Base-by-base conservation (phyloP, 495 filamentous ascomycete genomes). In the Lophium mytilinum region DNA sequence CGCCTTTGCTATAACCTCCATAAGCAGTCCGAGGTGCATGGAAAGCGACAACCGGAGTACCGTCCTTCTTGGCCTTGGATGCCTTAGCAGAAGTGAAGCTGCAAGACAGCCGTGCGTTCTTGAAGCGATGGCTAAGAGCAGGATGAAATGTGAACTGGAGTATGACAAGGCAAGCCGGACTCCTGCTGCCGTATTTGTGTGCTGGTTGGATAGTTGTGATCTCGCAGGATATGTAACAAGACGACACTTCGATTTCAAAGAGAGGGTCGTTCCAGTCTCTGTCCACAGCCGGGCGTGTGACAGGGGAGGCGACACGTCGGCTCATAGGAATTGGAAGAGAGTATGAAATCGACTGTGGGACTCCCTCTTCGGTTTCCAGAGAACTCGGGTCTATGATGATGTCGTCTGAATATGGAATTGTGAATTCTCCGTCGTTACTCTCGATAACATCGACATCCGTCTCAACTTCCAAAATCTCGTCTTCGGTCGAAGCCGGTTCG, bases 101-200 rank as follows among this genome's bases (percentile, higher is more conserved):
- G 19, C 45, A 48, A 9, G 45, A 48, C 21, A 48, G 21, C 1
- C 45, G 45, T 30, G 45, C 45, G 21, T 48, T 48, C 45, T 24
- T 48, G 17, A 48, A 48, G 15, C 45, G 15, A 30, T 24, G 45
- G 45, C 45, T 48, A 7, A 48, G 45, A 3, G 45, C 45, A 12
- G 45, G 45, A 34, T 52, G 33, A 34, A 52, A 52, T 9, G 49
- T 37, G 36, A 52, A 52, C 17, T 52, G 36, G 11, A 52, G 49
- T 0, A 52, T 17, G 24, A 37, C 24, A 24, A 52, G 19, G 33
- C 49, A 52, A 36, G 24, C 33, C 15, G 49, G 49, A 11, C 37
- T 17, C 37, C 15, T 52, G 36, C 8, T 40, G 9, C 49, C 36
- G 17, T 52, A 48, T 14, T 24, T 9, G 9, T 19, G 15, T 5